Base-by-base conservation (phyloP, 2,329 filamentous ascomycete genomes). In the Penicillium sp. region DNA sequence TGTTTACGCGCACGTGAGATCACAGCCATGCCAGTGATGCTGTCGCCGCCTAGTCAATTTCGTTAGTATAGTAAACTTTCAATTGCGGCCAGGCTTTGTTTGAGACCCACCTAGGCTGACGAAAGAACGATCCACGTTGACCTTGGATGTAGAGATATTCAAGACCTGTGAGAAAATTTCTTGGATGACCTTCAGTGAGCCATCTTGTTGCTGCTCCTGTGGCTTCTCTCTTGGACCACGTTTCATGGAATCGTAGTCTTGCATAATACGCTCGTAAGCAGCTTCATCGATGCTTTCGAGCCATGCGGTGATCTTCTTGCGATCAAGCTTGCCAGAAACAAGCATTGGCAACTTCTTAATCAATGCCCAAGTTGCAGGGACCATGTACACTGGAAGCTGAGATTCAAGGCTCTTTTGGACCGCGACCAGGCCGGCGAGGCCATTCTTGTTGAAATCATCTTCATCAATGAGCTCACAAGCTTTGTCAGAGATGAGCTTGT, bases 301-400 rank as follows among this genome's bases (percentile, higher is more conserved):
- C 81, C 81, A 84, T 1, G 65, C 63, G 2, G 71, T 71, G 16
- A 79, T 71, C 52, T 65, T 67, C 60, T 69, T 72, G 11, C 74
- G 74, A 61, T 80, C 76, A 4, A 77, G 58, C 44, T 76, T 69
- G 8, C 69, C 72, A 13, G 66, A 70, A 0, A 72, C 69, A n/a
- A 75, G 67, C 68, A 72, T 69, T 1, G 78, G 77, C 11, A 82
- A 58, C n/a, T 71, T 59, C 58, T 72, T 63, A 33, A 79, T 67
- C 3, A 75, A 74, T 60, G 71, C 65, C 74, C 75, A 73, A 50
- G 59, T 66, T 58, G 74, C 76, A 0, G 80, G 79, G 8, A 79
- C 68, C 74, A 80, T 77, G 61, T 79, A 79, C 5, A 77, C 72
- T 8, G 78, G 75, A 8, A 82, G 67, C 49, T 80, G 75, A 29